Evolutionary conservation across 306 rosid species (phyloP), one percentile per base, ranked within the genome.

Genomic region (Vigna trinervia): DNA sequence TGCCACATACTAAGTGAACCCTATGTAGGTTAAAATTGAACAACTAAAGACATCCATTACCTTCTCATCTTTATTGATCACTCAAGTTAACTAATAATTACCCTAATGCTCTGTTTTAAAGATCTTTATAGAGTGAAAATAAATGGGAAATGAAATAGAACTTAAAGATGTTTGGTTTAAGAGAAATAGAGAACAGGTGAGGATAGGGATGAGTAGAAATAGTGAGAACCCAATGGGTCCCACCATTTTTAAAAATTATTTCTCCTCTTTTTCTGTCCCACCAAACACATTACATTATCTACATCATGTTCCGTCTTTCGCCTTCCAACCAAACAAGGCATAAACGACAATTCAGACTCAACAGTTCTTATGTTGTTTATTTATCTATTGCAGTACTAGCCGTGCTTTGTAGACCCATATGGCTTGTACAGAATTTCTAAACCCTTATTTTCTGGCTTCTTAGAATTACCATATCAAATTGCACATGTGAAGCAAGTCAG

Each of bases 321-420:
- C 46, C 46, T 41, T 41, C 46, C 7, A 39, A 39, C 45, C 45
- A 8, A 7, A 39, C 45, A 39, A 8, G 45, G 45, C 45, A 39
- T 39, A 7, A 39, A 54, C 12, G 34, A 43, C 69, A 17, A 53
- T 23, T 53, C 12, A 73, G 48, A 32, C 74, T 41, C 73, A 63
- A 64, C 43, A 20, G 47, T 46, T 39, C 46, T 30, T 41, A 41
- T 2, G 28, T 45, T 70, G 28, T 56, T 74, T 7, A 65, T 36
- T 5, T 8, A 19, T 65, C 71, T 48, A 51, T 26, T 52, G 41
- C 41, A 38, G 58, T 60, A 74, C n/a, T 41, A 34, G 41, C 45
- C 43, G 60, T 3, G 2, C 71, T 71, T 77, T 30, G 74, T 64
- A 72, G 74, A 71, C 17, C 65, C 52, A 74, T 47, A 45, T 14